Conservation (phyloP, 2,329 filamentous ascomycete species). For the Aspergillus clavatus region DNA sequence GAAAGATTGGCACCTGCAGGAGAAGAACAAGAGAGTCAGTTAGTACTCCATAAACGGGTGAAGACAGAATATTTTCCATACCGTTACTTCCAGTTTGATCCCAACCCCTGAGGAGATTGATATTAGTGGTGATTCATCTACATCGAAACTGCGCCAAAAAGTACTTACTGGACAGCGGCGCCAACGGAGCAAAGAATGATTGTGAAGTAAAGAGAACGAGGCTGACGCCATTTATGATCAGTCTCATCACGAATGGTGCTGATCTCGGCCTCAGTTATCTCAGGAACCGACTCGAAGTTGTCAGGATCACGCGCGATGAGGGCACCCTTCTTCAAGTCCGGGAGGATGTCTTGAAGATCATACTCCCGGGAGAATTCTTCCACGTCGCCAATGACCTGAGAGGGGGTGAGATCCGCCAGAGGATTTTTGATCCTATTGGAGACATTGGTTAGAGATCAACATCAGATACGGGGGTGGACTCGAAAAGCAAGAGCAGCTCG, state of each 20-base stretch:
- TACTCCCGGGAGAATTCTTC: slow-evolving; percentile 41
- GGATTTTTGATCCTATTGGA: slow-evolving; percentile 47
- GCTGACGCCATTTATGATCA: slow-evolving; percentile 48
- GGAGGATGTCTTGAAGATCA: slow-evolving; percentile 38
- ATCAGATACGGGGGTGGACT: background rate
- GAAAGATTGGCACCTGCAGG: slow-evolving; percentile 48
- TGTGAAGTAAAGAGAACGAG: slow-evolving; percentile 45
- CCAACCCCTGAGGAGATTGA: slow-evolving; percentile 22
- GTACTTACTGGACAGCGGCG: slow-evolving; percentile 47
- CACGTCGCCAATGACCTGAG: slow-evolving; percentile 39
- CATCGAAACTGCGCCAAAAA: background rate
- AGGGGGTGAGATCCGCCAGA: slow-evolving; percentile 37
- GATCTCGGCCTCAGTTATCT: slow-evolving; percentile 40
- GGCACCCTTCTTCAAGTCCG: slow-evolving; percentile 45
- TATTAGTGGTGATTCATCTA: background rate
- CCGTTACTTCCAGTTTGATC: slow-evolving; percentile 33
- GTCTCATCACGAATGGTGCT: slow-evolving; percentile 44
- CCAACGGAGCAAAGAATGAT: slow-evolving; percentile 51
- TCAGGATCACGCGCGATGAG: slow-evolving; percentile 47
- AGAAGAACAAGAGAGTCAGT: slow-evolving; percentile 11
- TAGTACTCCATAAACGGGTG: background rate
- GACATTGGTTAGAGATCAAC: no score
- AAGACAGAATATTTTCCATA: slow-evolving; percentile 1
- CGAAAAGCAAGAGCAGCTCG: background rate
- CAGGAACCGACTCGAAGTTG: slow-evolving; percentile 42